Percentiles rank a stretch among this genome's conserved stretches.
These are phyloP conservation scores for Eucalyptus sp. DNA, from an alignment of 345 rosid species.

Conservation along the genomic window DNA sequence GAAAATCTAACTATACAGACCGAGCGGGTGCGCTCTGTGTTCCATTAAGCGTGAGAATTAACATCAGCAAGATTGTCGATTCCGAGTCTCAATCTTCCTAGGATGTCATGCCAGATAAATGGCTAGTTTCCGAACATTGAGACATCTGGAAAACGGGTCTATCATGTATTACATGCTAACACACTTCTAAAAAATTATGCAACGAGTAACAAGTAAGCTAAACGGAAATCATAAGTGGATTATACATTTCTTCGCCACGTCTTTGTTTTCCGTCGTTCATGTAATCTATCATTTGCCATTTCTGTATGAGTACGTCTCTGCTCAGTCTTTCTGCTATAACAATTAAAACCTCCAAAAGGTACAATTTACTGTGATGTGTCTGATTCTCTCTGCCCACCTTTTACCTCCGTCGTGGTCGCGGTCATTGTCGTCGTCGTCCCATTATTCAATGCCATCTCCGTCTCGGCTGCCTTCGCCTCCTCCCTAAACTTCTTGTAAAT, in stretches of 20 bases:
- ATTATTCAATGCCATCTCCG: slow-evolving; percentile 14
- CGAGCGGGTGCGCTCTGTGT: not conserved
- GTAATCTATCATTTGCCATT: not conserved
- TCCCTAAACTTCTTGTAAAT: slow-evolving; percentile 51
- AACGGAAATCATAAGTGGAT: not conserved
- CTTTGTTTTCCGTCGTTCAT: not conserved
- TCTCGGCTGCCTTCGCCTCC: slow-evolving; percentile 19
- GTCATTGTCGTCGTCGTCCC: not conserved
- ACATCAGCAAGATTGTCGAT: not conserved
- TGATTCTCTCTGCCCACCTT: not conserved
- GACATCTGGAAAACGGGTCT: not conserved
- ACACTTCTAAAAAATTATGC: not conserved
- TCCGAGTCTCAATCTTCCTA: not conserved
- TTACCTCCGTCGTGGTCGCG: not conserved
- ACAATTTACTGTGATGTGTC: not conserved
- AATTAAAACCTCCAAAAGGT: not conserved
- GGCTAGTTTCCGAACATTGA: not conserved
- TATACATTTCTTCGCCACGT: not conserved
- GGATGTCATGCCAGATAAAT: not conserved
- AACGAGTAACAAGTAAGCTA: not conserved
- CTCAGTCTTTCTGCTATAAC: not conserved
- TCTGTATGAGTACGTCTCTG: not conserved
- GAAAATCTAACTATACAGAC: not conserved
- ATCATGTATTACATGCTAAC: not conserved
- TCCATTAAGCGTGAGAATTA: not conserved